A percentile compares a stretch with the other conserved stretches of the same genome.
Evolutionary conservation across 2,329 filamentous ascomycete species (phyloP).

Genomic region (Cercospora beticola): DNA sequence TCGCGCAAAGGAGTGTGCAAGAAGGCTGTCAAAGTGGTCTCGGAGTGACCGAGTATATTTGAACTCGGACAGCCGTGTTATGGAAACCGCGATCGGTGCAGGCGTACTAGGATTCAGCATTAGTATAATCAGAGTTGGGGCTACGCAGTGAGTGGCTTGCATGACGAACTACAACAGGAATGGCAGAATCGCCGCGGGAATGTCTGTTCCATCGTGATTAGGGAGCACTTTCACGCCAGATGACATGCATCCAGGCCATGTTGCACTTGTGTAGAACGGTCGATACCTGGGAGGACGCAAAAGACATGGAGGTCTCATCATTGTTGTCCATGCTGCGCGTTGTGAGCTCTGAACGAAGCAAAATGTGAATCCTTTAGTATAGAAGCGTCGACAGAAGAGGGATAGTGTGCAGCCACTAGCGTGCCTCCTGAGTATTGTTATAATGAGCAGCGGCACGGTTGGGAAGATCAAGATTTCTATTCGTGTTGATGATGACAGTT

Average conservation of each 20-base stretch:
- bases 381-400: background rate
- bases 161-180: background rate
- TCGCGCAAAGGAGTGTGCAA: background rate
- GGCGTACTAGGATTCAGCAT: background rate
- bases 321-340: background rate
- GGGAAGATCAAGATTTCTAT: background rate
- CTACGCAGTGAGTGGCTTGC: background rate
- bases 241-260: background rate
- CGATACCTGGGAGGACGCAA: background rate
- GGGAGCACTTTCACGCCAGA: background rate
- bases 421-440: background rate
- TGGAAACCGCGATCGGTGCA: background rate
- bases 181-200: background rate
- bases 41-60: background rate
- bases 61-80: background rate
- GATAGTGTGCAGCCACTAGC: background rate
- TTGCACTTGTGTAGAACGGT: background rate
- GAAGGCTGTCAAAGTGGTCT: background rate
- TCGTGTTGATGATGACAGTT: background rate
- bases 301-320: background rate
- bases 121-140: background rate
- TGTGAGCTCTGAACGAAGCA: background rate
- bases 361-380: background rate
- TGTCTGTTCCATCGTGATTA: background rate
- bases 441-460: background rate